A percentile compares a stretch with the other conserved stretches of the same genome.
Conservation (phyloP, 495 filamentous ascomycete genomes). For the Daldinia vernicosa region DNA sequence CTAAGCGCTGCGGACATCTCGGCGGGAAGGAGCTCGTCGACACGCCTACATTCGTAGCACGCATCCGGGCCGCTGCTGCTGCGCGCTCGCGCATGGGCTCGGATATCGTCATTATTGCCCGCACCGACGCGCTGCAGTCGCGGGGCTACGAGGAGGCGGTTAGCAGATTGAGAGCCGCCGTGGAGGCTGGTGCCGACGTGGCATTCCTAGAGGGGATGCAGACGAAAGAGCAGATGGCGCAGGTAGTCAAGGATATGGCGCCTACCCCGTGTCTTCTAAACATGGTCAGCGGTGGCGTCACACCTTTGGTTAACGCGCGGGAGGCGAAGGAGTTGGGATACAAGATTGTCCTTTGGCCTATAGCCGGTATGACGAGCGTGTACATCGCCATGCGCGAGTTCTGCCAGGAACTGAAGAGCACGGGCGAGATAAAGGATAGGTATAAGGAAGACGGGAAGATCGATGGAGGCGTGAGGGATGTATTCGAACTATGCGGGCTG, state of each 20-base stretch:
- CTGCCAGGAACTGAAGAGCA: constrained; percentile 56
- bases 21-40: constrained; percentile 68
- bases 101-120: constrained; percentile 74
- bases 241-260: constrained; percentile 61
- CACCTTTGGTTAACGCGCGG: constrained; percentile 61
- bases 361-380: constrained; percentile 60
- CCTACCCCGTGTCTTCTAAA: constrained; percentile 67
- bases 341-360: constrained; percentile 69
- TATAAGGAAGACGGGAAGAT: constrained; percentile 44
- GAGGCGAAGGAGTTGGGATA: constrained; percentile 70
- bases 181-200: constrained; percentile 68
- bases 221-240: constrained; percentile 61
- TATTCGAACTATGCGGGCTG: constrained; percentile 65
- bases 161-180: constrained; percentile 62
- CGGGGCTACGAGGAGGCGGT: constrained; percentile 71
- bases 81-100: constrained; percentile 52
- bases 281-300: constrained; percentile 69
- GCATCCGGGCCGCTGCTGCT: constrained; percentile 59
- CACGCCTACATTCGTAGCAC: constrained; percentile 59
- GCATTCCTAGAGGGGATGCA: constrained; percentile 72
- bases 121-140: constrained; percentile 72
- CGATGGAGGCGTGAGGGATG: constrained; percentile 70
- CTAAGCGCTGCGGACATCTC: constrained; percentile 73
- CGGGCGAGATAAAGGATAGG: constrained; percentile 52
- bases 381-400: constrained; percentile 61